phyloP scores from a whole-genome alignment of 768 basidiomycete species.

The Ramaria rubella region DNA sequence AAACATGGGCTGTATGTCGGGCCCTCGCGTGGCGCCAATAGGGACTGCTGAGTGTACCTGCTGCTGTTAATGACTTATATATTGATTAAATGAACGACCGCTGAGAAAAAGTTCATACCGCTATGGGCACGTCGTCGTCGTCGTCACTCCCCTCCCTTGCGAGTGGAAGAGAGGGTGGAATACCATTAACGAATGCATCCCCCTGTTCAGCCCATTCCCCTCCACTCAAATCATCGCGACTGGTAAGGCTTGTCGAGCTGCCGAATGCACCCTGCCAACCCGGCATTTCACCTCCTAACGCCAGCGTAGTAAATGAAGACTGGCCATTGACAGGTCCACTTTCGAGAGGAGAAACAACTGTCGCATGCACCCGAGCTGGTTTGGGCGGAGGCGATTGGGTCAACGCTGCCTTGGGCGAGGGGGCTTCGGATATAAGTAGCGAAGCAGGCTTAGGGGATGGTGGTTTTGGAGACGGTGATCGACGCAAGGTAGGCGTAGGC shows the following conservation, averaged over 20 bases:
- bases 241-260: constrained; percentile 13
- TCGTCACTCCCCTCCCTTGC: constrained; percentile 17
- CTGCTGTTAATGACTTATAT: constrained; percentile 26
- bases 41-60: constrained; percentile 3
- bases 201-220: constrained; percentile 8
- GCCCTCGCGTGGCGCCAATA: not conserved
- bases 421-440: not conserved
- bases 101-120: constrained; percentile 19
- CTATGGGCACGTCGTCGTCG: constrained; percentile 27
- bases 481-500: constrained; percentile 20
- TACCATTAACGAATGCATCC: not conserved
- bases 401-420: not conserved
- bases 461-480: constrained; percentile 10
- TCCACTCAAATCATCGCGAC: not conserved
- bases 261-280: constrained; percentile 48
- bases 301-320: constrained; percentile 37
- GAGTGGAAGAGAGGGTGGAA: too few species aligned
- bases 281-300: constrained; percentile 39
- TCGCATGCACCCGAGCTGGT: constrained; percentile 9
- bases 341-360: constrained; percentile 25
- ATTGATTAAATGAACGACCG: constrained; percentile 12
- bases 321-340: constrained; percentile 9
- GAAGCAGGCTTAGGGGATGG: constrained; percentile 8
- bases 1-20: constrained; percentile 50
- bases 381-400: not conserved